Conservation (phyloP, 2,329 filamentous ascomycete genomes). For the Teratosphaeriaceae sp. region DNA sequence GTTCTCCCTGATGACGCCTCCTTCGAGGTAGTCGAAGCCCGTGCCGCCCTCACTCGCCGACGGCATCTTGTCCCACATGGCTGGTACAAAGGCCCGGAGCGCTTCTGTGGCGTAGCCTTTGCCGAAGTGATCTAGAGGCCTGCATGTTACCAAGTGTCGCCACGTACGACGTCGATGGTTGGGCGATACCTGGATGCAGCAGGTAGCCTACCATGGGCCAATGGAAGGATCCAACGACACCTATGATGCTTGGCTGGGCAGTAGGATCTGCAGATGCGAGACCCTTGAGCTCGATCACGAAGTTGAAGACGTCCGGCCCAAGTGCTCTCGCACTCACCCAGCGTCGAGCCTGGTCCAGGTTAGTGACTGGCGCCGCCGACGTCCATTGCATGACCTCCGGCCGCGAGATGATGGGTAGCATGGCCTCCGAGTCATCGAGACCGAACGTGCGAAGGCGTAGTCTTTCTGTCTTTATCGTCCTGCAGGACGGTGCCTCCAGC, state of each 20-base stretch:
- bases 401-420: slow-evolving; percentile 50
- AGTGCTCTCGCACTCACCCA: slow-evolving; percentile 35
- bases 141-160: background rate
- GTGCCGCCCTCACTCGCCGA: slow-evolving; percentile 13
- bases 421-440: slow-evolving; percentile 43
- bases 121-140: background rate
- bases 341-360: slow-evolving; percentile 16
- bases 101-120: slow-evolving; percentile 37
- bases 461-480: slow-evolving; percentile 39
- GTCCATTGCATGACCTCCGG: slow-evolving; percentile 59
- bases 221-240: slow-evolving; percentile 36
- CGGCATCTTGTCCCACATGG: slow-evolving; percentile 33
- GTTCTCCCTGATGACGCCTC: slow-evolving; percentile 47
- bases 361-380: slow-evolving; percentile 12
- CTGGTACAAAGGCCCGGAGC: slow-evolving; percentile 34
- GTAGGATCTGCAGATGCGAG: background rate
- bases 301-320: slow-evolving; percentile 47
- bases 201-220: slow-evolving; percentile 39
- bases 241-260: slow-evolving; percentile 39
- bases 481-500: background rate
- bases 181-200: slow-evolving; percentile 30
- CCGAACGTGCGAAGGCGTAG: slow-evolving; percentile 49
- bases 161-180: background rate
- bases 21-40: slow-evolving; percentile 34
- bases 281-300: slow-evolving; percentile 45